Evolutionary conservation across 1,284 basidiomycete species (phyloP), one percentile per base, ranked within the genome.

Genomic region (Laetiporus sulphureus): DNA sequence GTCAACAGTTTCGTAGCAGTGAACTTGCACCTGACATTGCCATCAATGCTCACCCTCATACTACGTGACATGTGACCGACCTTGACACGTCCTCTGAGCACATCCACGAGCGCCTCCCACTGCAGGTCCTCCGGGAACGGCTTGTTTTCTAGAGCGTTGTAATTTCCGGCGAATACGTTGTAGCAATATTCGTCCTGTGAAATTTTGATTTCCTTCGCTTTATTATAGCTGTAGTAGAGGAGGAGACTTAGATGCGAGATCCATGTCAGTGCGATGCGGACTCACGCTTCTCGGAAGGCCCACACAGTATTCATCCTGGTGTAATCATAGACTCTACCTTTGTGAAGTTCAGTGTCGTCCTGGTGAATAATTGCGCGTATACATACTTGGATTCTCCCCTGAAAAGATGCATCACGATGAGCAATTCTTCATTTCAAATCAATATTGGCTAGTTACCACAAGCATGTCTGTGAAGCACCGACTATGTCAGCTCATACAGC

Each of bases 1-100:
- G 56, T 94, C 91, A 16, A 84, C 80, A 0, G 85, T 77, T 61
- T 88, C 83, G 50, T 91, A 89, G 48, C 84, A 89, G 56, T 90
- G 85, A 5, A 72, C 67, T 32, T 77, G 71, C 5, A 78, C 68
- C 74, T 77, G 22, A 10, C 4, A 15, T 16, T 4, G n/a, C 16
- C 11, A 19, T 20, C 10, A 18, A 15, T 7, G 18, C 34, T 36
- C 7, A 36, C 18, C 5, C 34, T 10, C 34, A 10, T 11, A 8
- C 20, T 27, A 21, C 3, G 23, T 10, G 15, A 13, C 10, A 20
- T 13, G 11, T 10, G n/a, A 7, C 37, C 4, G 25, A 81, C 80
- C 68, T 85, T 86, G 50, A 83, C 68, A 44, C 71, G 71, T 5
- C 87, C 88, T 50, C 91, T 69, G 21, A 95, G 64, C 2, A 91